These are phyloP conservation scores for Geranium rotundifolium DNA, from an alignment of 345 rosid species.

Conservation along the genomic window DNA sequence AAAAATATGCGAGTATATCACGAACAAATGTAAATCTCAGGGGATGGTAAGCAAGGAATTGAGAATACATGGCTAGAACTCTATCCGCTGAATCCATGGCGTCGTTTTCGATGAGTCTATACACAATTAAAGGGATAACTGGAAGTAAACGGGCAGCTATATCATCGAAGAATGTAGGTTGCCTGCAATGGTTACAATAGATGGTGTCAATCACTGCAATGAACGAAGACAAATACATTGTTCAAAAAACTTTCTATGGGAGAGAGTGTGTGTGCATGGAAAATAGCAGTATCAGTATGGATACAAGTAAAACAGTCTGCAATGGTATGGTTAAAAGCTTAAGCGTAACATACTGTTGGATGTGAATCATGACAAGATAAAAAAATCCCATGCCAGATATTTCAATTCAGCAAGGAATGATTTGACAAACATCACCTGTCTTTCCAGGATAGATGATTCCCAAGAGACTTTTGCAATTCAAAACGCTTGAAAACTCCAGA, in stretches of 20 bases:
- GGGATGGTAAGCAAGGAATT: constrained; percentile 71
- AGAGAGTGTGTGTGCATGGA: neutral
- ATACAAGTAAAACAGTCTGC: neutral
- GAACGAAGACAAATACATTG: neutral
- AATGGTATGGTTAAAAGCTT: no score
- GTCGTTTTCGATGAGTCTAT: constrained; percentile 89
- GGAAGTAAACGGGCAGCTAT: constrained; percentile 84
- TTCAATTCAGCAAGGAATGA: neutral
- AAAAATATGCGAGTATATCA: constrained; percentile 91
- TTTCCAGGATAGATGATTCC: constrained; percentile 98
- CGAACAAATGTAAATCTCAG: constrained; percentile 91
- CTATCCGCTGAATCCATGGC: constrained; percentile 67
- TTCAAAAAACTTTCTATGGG: neutral
- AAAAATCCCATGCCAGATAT: no score
- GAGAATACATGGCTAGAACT: constrained; percentile 45
- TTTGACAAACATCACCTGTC: constrained; percentile 45
- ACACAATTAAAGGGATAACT: constrained; percentile 82
- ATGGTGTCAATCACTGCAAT: constrained; percentile 7
- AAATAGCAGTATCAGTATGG: neutral
- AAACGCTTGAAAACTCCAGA: constrained; percentile 67
- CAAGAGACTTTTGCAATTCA: constrained; percentile 85
- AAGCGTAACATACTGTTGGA: no score
- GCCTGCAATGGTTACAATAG: constrained; percentile 36
- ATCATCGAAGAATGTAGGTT: constrained; percentile 94
- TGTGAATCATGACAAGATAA: no score